Evolutionary conservation across 176 grass and related monocot species (phyloP).

Genomic region (Otatea glauca): DNA sequence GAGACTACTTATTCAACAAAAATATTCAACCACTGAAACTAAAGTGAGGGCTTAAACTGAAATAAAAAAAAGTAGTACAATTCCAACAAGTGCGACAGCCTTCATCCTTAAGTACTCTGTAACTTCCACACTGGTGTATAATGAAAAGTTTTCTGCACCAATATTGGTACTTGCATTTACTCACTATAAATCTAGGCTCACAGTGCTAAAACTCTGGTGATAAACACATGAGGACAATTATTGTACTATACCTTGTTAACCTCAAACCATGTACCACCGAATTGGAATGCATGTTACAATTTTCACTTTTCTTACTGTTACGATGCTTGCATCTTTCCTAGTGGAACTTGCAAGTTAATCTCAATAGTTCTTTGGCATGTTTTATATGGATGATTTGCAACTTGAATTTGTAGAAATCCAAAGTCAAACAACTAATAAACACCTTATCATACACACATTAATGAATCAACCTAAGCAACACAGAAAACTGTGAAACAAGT

Average conservation of each 20-base stretch:
- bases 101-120: not conserved
- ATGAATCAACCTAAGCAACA: constrained; percentile 30
- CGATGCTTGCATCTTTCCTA: constrained; percentile 4
- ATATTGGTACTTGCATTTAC: not conserved
- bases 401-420: not conserved
- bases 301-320: not conserved
- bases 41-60: constrained; percentile 11
- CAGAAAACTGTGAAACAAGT: constrained; percentile 5
- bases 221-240: not conserved
- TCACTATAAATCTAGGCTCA: not conserved
- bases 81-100: not conserved
- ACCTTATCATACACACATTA: constrained; percentile 3
- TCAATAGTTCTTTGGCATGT: not conserved
- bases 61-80: not conserved
- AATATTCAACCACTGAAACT: constrained; percentile 3
- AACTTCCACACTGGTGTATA: not conserved
- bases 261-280: not conserved
- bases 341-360: constrained; percentile 13
- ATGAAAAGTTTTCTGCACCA: not conserved
- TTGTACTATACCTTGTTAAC: not conserved
- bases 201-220: not conserved
- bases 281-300: constrained; percentile 15
- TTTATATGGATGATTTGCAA: constrained; percentile 14
- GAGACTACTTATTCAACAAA: not conserved
- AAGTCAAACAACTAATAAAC: constrained; percentile 20